Percentiles rank a stretch among this genome's conserved stretches.
Conservation (phyloP, 129 eudicot genomes). For the Lactuca sativa region DNA sequence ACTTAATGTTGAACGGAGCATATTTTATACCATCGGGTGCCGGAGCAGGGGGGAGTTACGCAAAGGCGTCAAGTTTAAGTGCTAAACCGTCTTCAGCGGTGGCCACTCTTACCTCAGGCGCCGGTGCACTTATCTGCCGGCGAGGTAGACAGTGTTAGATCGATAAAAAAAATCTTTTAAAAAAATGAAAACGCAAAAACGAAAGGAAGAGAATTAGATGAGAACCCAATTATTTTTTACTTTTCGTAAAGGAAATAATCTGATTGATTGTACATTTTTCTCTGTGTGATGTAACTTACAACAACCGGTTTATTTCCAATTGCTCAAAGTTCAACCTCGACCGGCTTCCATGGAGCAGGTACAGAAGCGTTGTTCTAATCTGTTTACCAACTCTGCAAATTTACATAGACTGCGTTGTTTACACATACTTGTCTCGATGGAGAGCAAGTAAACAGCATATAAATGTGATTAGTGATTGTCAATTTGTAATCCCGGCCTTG, state of each 20-base stretch:
- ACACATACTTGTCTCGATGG: slow-evolving; percentile 15
- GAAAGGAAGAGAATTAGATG: too few relatives aligned
- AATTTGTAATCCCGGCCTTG: not conserved
- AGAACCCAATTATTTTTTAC: not conserved
- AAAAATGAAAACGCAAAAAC: not conserved
- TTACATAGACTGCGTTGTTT: slow-evolving; percentile 1
- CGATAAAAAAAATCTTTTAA: not conserved
- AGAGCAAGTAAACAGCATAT: slow-evolving; percentile 18
- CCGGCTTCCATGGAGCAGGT: slow-evolving; percentile 52
- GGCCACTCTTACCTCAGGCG: slow-evolving; percentile 65
- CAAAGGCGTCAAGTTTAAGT: slow-evolving; percentile 93
- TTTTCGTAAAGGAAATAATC: slow-evolving; percentile 17
- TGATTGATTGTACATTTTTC: slow-evolving; percentile 4
- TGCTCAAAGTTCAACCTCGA: slow-evolving; percentile 64
- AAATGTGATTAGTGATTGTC: not conserved
- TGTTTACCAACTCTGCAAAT: slow-evolving; percentile 20
- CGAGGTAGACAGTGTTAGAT: slow-evolving; percentile 57
- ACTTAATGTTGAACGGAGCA: slow-evolving; percentile 82
- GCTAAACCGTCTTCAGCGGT: slow-evolving; percentile 84
- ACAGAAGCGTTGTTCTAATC: slow-evolving; percentile 69
- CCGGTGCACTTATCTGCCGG: slow-evolving; percentile 80
- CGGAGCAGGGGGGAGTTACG: slow-evolving; percentile 78
- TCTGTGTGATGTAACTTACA: slow-evolving; percentile 25
- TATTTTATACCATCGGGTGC: slow-evolving; percentile 74
- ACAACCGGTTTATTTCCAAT: slow-evolving; percentile 13